Conservation (phyloP, 1,284 basidiomycete species). For the Salmacisia buchloeana region DNA sequence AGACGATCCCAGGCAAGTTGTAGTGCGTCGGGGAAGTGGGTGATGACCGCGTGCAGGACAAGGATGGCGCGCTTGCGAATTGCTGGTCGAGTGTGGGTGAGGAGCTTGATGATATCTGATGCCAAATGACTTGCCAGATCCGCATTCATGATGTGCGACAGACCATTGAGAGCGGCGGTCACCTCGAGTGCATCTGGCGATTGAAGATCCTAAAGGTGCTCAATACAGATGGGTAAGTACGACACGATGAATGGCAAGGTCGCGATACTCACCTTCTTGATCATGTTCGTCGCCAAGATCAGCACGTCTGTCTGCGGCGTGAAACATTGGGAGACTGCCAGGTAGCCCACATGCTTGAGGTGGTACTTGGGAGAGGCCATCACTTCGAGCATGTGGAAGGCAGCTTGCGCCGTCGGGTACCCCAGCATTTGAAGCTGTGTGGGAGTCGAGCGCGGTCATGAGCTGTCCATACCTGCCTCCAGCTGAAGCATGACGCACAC, state of each 20-base stretch:
- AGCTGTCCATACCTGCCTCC: not conserved
- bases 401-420: slow-evolving; percentile 54
- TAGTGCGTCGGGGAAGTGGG: slow-evolving; percentile 30
- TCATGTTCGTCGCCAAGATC: slow-evolving; percentile 91
- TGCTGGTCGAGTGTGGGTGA: slow-evolving; percentile 71
- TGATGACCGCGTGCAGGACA: slow-evolving; percentile 16
- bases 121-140: slow-evolving; percentile 84
- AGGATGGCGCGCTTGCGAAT: slow-evolving; percentile 64
- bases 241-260: not conserved
- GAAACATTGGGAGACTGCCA: slow-evolving; percentile 89
- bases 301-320: slow-evolving; percentile 90
- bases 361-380: slow-evolving; percentile 90
- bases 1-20: slow-evolving; percentile 55
- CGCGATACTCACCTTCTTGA: slow-evolving; percentile 75
- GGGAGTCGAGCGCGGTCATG: not conserved
- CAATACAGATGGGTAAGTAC: not conserved
- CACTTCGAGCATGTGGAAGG: slow-evolving; percentile 81
- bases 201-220: slow-evolving; percentile 68
- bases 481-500: slow-evolving; percentile 37
- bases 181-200: slow-evolving; percentile 68
- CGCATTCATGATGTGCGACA: slow-evolving; percentile 79
- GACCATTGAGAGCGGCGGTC: slow-evolving; percentile 74
- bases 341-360: slow-evolving; percentile 90
- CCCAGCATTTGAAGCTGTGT: slow-evolving; percentile 76
- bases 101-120: slow-evolving; percentile 76